Evolutionary conservation across 2,329 filamentous ascomycete genomes (phyloP), one percentile per base, ranked within the genome.

Genomic region (Sporothrix schenckii): DNA sequence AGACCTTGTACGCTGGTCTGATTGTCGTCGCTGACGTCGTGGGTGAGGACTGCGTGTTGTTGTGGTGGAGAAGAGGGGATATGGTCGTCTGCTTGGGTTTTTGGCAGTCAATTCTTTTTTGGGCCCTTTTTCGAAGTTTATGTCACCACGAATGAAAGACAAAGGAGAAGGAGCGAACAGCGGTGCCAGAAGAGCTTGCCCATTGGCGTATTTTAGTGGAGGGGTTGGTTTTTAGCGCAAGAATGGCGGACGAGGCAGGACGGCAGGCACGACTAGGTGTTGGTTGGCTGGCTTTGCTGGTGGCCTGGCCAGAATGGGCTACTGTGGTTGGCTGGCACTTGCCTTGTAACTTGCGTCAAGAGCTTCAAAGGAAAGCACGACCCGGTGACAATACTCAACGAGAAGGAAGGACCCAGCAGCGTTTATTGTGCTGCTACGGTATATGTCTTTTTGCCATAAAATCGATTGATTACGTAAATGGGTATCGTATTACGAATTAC

Each of bases 151-250:
- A 30, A 34, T 39, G 34, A 70, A 41, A 49, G 21, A 70, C 56
- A 60, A 24, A 30, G 61, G 41, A 16, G 5, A 50, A 14, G 41
- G 41, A 44, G 41, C 41, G 44, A 21, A n/a, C 47, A 65, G 47
- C 47, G 16, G 47, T 47, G 44, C 61, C 9, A 14, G 44, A 47
- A 30, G 60, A 47, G 60, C 41, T 63, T 16, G 60, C 21, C 49
- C 30, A 52, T 52, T 58, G 58, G 41, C 39, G 19, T 47, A 66
- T 65, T 69, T 70, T 70, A 72, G 71, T 72, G 71, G 71, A 66
- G 71, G 70, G 66, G 71, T 39, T 69, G 71, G 71, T 63, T 44
- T 44, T 56, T 68, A 68, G 66, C 19, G 30, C 60, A 24, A 30
- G 41, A 27, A 5, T 13, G 30, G 56, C 61, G 52, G 47, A 66